phyloP scores from a whole-genome alignment of 805 yeast species.

The Ogataea pignaliae region DNA sequence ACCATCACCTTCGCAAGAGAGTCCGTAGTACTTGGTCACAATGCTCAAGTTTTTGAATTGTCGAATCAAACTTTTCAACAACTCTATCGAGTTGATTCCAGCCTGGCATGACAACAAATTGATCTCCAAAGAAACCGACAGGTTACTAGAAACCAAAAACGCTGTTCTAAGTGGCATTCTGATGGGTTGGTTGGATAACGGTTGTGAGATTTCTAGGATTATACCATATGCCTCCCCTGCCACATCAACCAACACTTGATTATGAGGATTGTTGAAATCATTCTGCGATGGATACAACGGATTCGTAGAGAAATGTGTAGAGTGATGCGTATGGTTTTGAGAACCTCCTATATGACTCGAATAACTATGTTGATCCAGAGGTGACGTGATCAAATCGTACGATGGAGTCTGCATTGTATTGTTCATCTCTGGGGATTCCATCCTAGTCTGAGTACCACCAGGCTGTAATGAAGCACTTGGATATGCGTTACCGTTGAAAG shows the following conservation, averaged over 20 bases:
- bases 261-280: constrained; percentile 3
- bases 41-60: constrained; percentile 51
- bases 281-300: too few species aligned
- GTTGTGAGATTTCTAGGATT: constrained; percentile 55
- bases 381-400: constrained; percentile 24
- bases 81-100: constrained; percentile 49
- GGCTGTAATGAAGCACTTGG: constrained; percentile 5
- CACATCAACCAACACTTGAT: constrained; percentile 40
- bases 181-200: constrained; percentile 66
- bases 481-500: constrained; percentile 3
- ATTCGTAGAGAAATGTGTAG: too few species aligned
- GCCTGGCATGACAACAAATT: constrained; percentile 71
- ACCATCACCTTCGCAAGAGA: constrained; percentile 29
- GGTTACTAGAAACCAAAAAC: constrained; percentile 43
- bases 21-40: constrained; percentile 33
- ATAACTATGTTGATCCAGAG: constrained; percentile 15
- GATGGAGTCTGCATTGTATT: constrained; percentile 24
- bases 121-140: constrained; percentile 45
- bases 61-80: constrained; percentile 50
- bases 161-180: constrained; percentile 71
- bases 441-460: constrained; percentile 7
- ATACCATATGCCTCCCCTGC: constrained; percentile 51
- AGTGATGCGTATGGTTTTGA: too few species aligned
- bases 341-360: too few species aligned
- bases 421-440: constrained; percentile 27